Evolutionary conservation across 768 basidiomycete genomes (phyloP).

Genomic region (Pleurotus citrinopileatus): DNA sequence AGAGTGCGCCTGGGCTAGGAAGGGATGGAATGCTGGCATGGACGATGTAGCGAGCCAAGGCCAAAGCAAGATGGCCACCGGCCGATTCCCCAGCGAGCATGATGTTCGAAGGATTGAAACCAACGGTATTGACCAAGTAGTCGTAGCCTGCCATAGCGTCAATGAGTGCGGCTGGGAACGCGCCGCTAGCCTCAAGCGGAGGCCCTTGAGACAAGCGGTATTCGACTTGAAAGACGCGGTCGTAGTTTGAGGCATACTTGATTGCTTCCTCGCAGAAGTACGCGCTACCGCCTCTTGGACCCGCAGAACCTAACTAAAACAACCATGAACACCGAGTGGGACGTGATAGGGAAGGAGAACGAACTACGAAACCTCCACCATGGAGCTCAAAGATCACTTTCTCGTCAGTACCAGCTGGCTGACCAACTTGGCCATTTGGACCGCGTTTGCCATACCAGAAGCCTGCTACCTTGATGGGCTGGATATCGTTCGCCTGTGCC

Average conservation of each 20-base stretch:
- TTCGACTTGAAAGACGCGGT: conserved; percentile 38
- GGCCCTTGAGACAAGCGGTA: conserved; percentile 39
- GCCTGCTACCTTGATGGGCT: conserved; percentile 26
- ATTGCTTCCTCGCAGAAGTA: conserved; percentile 13
- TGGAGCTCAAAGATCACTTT: conserved; percentile 32
- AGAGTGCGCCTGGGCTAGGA: conserved; percentile 22
- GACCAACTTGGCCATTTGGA: conserved; percentile 6
- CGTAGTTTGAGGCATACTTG: neutral
- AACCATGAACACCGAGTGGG: conserved; percentile 14
- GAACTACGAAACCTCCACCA: conserved; percentile 25
- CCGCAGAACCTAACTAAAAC: conserved; percentile 1
- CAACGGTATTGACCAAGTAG: conserved; percentile 42
- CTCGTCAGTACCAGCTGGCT: conserved; percentile 22
- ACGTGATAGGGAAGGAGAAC: conserved; percentile 23
- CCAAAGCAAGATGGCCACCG: conserved; percentile 47
- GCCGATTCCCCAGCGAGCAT: conserved; percentile 53
- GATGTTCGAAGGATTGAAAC: conserved; percentile 40
- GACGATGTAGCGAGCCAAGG: conserved; percentile 34
- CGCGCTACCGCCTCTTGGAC: neutral
- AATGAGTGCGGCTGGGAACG: conserved; percentile 53
- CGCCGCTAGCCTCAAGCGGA: conserved; percentile 25
- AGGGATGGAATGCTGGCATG: conserved; percentile 8
- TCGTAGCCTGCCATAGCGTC: conserved; percentile 50
- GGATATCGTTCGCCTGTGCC: conserved; percentile 25
- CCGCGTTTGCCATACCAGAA: conserved; percentile 30